A percentile compares a stretch with the other conserved stretches of the same genome.
These are phyloP conservation scores for Colletotrichum neosansevieriae DNA, from an alignment of 2,329 filamentous ascomycete genomes.

Conservation along the genomic window DNA sequence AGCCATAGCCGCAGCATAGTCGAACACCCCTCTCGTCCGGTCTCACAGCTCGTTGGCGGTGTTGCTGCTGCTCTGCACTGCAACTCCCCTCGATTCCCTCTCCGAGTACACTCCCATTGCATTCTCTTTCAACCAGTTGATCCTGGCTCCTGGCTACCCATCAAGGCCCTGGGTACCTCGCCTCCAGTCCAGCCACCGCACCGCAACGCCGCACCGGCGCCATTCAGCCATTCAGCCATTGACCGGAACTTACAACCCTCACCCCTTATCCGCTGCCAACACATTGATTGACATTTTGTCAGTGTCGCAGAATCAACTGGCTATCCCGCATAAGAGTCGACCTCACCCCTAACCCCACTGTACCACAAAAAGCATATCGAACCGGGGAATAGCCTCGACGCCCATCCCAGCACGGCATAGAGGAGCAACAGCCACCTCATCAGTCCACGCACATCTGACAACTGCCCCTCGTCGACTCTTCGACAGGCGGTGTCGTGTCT, in stretches of 20 bases:
- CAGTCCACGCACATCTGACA: slow-evolving; percentile 29
- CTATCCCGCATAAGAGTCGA: slow-evolving; percentile 25
- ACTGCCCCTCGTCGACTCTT: slow-evolving; percentile 1
- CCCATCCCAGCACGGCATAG: slow-evolving; percentile 28
- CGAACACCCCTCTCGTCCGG: slow-evolving; percentile 19
- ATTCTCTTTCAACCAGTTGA: not conserved
- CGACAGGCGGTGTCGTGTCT: slow-evolving; percentile 19
- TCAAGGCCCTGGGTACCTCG: slow-evolving; percentile 17
- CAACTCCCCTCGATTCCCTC: slow-evolving; percentile 1
- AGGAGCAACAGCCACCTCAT: slow-evolving; percentile 30
- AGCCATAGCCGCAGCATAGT: slow-evolving; percentile 1
- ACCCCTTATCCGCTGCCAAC: slow-evolving; percentile 29
- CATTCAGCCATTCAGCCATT: slow-evolving; percentile 31
- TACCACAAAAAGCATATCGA: slow-evolving; percentile 17
- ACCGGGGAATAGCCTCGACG: slow-evolving; percentile 16
- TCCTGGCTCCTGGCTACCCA: not conserved
- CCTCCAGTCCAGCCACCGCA: slow-evolving; percentile 21
- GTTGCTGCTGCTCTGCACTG: slow-evolving; percentile 15
- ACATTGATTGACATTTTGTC: slow-evolving; percentile 32
- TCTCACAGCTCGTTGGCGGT: slow-evolving; percentile 9
- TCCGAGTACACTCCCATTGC: slow-evolving; percentile 2
- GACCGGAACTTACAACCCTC: slow-evolving; percentile 12
- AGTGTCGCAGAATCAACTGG: slow-evolving; percentile 9
- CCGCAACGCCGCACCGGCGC: slow-evolving; percentile 18
- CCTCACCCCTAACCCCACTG: slow-evolving; percentile 31